Base-by-base conservation (phyloP, 805 yeast genomes). In the Myxozyma lipomycoides region DNA sequence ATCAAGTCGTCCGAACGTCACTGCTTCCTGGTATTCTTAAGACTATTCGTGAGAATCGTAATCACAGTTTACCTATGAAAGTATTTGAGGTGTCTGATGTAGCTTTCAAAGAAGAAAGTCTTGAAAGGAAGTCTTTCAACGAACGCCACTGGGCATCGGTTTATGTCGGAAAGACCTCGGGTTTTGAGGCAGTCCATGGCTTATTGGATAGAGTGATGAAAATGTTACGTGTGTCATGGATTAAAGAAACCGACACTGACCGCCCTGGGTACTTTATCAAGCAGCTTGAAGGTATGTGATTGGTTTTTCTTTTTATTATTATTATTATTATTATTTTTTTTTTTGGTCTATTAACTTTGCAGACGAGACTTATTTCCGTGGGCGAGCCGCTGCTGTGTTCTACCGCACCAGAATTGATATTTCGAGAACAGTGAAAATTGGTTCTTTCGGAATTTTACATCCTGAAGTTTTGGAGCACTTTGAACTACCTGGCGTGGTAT, bases 81-180 rank as follows among this genome's bases (percentile, higher is more conserved):
- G 96, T 95, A 52, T 93, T 93, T 61, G 99, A 93, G 75, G 75
- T 86, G 60, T 97, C 96, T 63, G 99, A 93, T 70, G 84, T 93
- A 55, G 96, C 88, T 19, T 81, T 85, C 73, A 89, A 91, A 72
- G 83, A 89, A 66, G 78, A 76, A 36, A 67, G 77, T 22, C 72
- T 83, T 49, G 99, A 93, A 75, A 83, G 96, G 72, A 86, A 84
- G 61, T 95, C 98, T 4, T 79, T 73, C 70, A 93, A 93, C 71
- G 88, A 86, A 75, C 85, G 98, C 70, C 84, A 86, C 67, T 93
- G 96, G 90, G 84, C 86, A 63, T 98, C 98, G 28, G 78, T 91
- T 40, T 87, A 81, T 61, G 96, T 91, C 22, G 98, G 98, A 64
- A 91, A 90, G 71, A 82, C 90, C 17, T 86, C 97, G 17, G 96